phyloP scores from a whole-genome alignment of 1,139 yeast genomes.

The Yamadazyma diospyri region DNA sequence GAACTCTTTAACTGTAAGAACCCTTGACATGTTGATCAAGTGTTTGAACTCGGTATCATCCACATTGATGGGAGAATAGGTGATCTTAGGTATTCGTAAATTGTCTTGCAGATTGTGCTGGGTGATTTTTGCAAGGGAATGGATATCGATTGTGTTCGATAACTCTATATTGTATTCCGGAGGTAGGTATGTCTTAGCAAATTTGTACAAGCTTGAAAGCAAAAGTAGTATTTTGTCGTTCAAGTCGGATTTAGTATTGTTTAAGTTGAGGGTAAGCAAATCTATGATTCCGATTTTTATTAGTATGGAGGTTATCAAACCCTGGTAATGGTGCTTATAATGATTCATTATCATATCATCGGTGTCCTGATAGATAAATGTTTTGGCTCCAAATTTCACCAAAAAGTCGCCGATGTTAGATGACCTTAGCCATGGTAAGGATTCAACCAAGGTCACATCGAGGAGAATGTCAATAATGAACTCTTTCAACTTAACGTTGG shows the following conservation, averaged over 20 bases:
- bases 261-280: constrained; percentile 47
- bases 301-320: constrained; percentile 52
- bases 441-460: constrained; percentile 60
- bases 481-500: constrained; percentile 54
- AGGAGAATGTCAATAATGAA: constrained; percentile 67
- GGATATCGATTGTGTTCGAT: constrained; percentile 11
- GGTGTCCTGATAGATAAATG: constrained; percentile 10
- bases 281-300: constrained; percentile 55
- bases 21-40: constrained; percentile 64
- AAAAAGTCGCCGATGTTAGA: constrained; percentile 34
- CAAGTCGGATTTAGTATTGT: constrained; percentile 22
- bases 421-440: constrained; percentile 55
- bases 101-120: constrained; percentile 10
- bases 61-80: constrained; percentile 17
- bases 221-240: constrained; percentile 61
- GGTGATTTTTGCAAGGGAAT: constrained; percentile 13
- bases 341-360: constrained; percentile 20
- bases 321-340: constrained; percentile 54
- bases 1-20: constrained; percentile 73
- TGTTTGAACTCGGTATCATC: constrained; percentile 72
- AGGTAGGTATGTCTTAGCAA: constrained; percentile 57
- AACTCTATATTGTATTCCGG: constrained; percentile 20
- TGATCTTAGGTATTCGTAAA: constrained; percentile 1
- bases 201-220: constrained; percentile 56
- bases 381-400: constrained; percentile 10